Evolutionary conservation across 1,284 basidiomycete genomes (phyloP).

Genomic region (Tranzscheliella williamsii): DNA sequence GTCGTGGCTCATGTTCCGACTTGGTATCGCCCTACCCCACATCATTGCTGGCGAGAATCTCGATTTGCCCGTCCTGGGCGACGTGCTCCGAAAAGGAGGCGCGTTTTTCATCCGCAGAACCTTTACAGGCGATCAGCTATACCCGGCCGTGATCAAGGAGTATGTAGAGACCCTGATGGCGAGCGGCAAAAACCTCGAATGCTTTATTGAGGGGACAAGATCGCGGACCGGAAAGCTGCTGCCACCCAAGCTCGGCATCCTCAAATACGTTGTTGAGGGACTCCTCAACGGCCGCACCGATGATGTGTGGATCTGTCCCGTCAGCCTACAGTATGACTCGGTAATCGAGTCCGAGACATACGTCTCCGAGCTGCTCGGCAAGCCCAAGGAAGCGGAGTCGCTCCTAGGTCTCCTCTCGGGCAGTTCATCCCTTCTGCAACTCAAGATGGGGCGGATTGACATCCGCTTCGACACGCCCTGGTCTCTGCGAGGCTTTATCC

Average conservation of each 20-base stretch:
- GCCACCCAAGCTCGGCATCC: slow-evolving; percentile 62
- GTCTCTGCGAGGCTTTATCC: slow-evolving; percentile 58
- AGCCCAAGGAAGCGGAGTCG: slow-evolving; percentile 62
- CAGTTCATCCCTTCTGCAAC: slow-evolving; percentile 55
- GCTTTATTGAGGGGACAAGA: slow-evolving; percentile 62
- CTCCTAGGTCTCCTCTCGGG: slow-evolving; percentile 59
- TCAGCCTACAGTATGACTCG: slow-evolving; percentile 62
- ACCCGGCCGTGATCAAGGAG: slow-evolving; percentile 61
- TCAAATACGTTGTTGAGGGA: slow-evolving; percentile 62
- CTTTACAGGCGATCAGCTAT: slow-evolving; percentile 61
- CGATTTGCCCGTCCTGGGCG: slow-evolving; percentile 58
- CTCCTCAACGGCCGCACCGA: slow-evolving; percentile 52
- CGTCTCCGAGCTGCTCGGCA: slow-evolving; percentile 61
- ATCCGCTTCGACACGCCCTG: slow-evolving; percentile 62
- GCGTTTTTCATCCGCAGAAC: slow-evolving; percentile 61
- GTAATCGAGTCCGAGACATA: slow-evolving; percentile 62
- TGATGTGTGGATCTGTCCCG: slow-evolving; percentile 61
- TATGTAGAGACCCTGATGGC: slow-evolving; percentile 61
- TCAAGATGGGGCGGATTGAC: slow-evolving; percentile 62
- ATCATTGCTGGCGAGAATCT: slow-evolving; percentile 62
- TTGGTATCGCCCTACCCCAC: slow-evolving; percentile 60
- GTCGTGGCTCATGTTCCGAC: slow-evolving; percentile 58
- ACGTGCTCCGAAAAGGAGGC: slow-evolving; percentile 59
- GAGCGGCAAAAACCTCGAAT: slow-evolving; percentile 59
- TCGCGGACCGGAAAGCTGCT: slow-evolving; percentile 62